These are phyloP conservation scores for Wakefieldia striispora DNA, from an alignment of 768 basidiomycete genomes.

Conservation along the genomic window DNA sequence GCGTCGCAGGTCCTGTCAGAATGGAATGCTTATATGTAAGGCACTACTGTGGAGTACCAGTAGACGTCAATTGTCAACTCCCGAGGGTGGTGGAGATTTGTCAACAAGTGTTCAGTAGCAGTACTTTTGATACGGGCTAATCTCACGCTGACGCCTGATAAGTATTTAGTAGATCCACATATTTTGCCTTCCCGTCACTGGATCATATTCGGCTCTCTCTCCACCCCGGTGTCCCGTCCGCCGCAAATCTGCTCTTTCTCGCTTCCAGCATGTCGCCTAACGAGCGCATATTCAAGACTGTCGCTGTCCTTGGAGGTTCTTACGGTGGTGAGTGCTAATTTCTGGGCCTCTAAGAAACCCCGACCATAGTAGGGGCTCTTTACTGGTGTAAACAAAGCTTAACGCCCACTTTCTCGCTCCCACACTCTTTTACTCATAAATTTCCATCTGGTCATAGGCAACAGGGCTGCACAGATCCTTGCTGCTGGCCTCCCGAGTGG, in stretches of 20 bases:
- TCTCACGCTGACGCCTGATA: no score
- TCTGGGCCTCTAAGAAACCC: not conserved
- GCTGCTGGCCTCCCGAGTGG: slow-evolving; percentile 46
- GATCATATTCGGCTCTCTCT: not conserved
- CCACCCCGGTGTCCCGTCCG: not conserved
- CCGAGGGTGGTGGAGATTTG: no score
- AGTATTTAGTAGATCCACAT: no score
- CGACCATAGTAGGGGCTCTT: not conserved
- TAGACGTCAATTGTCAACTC: no score
- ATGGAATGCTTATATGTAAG: no score
- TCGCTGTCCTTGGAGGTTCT: slow-evolving; percentile 54
- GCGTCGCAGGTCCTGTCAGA: no score
- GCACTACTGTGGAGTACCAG: no score
- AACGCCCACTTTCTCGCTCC: not conserved
- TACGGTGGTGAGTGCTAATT: slow-evolving; percentile 45
- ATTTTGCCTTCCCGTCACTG: not conserved
- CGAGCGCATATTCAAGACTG: slow-evolving; percentile 27
- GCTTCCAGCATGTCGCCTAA: slow-evolving; percentile 7
- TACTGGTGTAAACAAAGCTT: not conserved
- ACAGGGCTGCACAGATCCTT: slow-evolving; percentile 48
- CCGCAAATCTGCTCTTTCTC: not conserved
- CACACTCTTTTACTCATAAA: not conserved
- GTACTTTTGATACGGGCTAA: no score
- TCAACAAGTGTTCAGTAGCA: no score
- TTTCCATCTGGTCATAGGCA: slow-evolving; percentile 33